Base-by-base conservation (phyloP, 2,329 filamentous ascomycete species). In the Alternaria sp. region DNA sequence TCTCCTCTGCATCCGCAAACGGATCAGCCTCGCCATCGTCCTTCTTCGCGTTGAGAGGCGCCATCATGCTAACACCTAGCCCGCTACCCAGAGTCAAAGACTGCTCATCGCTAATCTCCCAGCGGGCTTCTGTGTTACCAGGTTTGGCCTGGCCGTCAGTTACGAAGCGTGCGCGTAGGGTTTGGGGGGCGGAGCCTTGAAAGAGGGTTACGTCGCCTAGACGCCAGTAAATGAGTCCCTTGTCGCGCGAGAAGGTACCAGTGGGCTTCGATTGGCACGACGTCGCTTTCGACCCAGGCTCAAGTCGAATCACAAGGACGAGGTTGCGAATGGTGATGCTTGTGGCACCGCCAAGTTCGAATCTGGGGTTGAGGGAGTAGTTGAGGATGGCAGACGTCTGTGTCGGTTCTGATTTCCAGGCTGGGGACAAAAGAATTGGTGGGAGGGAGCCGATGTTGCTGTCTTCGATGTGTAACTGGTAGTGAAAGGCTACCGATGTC, bases 401-500 rank as follows among this genome's bases (percentile, higher is more conserved):
- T 64, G 91, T 89, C 43, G 91, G 87, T 71, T 95, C 90, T 2
- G 92, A 84, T 75, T 94, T 96, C 93, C 94, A 97, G 1, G 85
- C 85, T 4, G 92, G 90, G 20, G 86, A 87, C 46, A 97, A 81
- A 16, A 91, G 81, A 12, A 97, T 81, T 0, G 94, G 93, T 11
- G 90, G 89, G 69, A 92, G 89, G 4, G 81, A 73, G 9, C 84
- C 80, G 14, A 85, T 75, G 58, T 83, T 84, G 36, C 80, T 74
- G 49, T 68, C 61, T 32, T 93, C 89, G 30, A 91, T 80, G 67
- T 95, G 92, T 11, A 97, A 84, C 71, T 94, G 91, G 78, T 98
- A 99, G 61, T 95, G 96, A 82, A 99, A 98, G 7, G 91, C 94
- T 7, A 94, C 89, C 0, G 90, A 86, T 1, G 92, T 89, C 70